phyloP scores from a whole-genome alignment of 768 basidiomycete species.

The Mycena metata region DNA sequence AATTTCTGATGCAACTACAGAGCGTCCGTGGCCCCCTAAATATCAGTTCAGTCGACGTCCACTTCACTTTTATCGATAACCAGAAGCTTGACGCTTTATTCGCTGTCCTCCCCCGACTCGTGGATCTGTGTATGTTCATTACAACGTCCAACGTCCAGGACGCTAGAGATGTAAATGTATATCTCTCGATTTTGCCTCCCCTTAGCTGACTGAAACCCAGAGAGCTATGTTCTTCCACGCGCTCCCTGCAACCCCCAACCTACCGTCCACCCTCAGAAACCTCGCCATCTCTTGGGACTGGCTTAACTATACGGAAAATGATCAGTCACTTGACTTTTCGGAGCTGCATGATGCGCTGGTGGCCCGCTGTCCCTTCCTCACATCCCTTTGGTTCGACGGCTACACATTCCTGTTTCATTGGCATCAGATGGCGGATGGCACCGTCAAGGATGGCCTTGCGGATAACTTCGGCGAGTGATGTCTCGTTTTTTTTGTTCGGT shows the following conservation, averaged over 20 bases:
- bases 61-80: neutral
- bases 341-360: neutral
- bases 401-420: neutral
- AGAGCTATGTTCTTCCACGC: neutral
- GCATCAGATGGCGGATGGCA: neutral
- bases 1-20: neutral
- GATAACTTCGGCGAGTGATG: neutral
- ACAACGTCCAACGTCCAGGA: neutral
- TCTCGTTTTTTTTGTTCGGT: neutral
- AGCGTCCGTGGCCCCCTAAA: neutral
- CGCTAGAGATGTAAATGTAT: neutral
- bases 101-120: neutral
- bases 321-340: neutral
- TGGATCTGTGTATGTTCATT: neutral
- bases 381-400: slow-evolving; percentile 11
- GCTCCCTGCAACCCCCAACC: neutral
- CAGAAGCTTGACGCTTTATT: neutral
- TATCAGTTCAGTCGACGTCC: neutral
- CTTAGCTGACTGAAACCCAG: too few relatives aligned
- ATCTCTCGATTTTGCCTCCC: too few relatives aligned
- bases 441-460: neutral
- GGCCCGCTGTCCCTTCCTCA: neutral
- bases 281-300: neutral
- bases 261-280: neutral
- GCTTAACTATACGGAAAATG: neutral